Conservation (phyloP, 306 rosid genomes). For the Begonia fuchsioides region DNA sequence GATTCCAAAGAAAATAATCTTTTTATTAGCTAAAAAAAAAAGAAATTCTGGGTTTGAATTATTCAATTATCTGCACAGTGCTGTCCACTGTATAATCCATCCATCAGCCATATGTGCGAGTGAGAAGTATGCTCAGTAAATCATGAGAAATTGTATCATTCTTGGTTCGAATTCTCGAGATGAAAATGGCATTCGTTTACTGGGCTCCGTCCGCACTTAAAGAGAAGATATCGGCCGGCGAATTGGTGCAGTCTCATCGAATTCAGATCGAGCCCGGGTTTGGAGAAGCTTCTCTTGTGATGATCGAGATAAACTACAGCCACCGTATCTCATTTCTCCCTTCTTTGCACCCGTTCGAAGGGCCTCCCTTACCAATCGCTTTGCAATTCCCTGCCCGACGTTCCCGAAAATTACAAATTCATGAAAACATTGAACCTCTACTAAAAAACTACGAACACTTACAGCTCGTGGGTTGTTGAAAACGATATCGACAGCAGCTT, state of each 20-base stretch:
- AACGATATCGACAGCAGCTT: slow-evolving; percentile 76
- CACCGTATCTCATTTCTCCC: slow-evolving; percentile 78
- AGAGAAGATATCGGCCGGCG: slow-evolving; percentile 83
- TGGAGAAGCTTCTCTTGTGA: slow-evolving; percentile 25
- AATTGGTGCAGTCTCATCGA: slow-evolving; percentile 40
- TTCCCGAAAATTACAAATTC: too few relatives aligned
- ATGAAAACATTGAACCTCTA: not conserved
- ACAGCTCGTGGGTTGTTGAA: slow-evolving; percentile 80
- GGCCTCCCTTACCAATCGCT: slow-evolving; percentile 78
- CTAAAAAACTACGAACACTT: slow-evolving; percentile 21
- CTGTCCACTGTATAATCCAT: too few relatives aligned
- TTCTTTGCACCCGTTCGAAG: slow-evolving; percentile 77
- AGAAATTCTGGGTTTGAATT: too few relatives aligned
- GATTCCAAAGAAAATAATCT: too few relatives aligned
- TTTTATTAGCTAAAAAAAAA: too few relatives aligned
- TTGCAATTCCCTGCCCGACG: slow-evolving; percentile 88
- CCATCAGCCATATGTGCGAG: too few relatives aligned
- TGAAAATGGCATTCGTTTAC: too few relatives aligned
- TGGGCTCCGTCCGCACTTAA: slow-evolving; percentile 26
- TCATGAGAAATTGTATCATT: too few relatives aligned
- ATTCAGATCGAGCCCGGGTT: slow-evolving; percentile 22
- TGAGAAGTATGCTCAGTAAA: too few relatives aligned
- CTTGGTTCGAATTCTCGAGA: too few relatives aligned
- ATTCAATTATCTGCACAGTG: too few relatives aligned
- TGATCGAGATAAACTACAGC: slow-evolving; percentile 78